phyloP scores from a whole-genome alignment of 2,329 filamentous ascomycete genomes.

The Orbilia blumenaviensis region DNA sequence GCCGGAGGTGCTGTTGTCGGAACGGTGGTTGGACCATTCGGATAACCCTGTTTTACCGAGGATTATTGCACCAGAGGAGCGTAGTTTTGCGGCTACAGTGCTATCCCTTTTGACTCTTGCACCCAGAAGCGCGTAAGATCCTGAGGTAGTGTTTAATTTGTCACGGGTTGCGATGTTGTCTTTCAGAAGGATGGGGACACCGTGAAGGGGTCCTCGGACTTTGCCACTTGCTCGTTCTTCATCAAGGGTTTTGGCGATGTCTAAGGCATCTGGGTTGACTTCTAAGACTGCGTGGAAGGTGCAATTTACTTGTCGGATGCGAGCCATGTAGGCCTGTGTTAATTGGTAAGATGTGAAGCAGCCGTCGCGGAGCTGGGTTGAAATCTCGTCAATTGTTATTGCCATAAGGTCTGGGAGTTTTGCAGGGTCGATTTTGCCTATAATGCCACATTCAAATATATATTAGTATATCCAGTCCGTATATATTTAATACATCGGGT shows the following conservation, averaged over 20 bases:
- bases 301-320: slow-evolving; percentile 60
- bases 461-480: background rate
- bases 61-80: slow-evolving; percentile 70
- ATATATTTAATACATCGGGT: background rate
- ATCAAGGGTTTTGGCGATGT: slow-evolving; percentile 61
- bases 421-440: slow-evolving; percentile 12
- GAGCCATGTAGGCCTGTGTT: slow-evolving; percentile 58
- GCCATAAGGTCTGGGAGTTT: slow-evolving; percentile 34
- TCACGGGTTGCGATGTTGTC: slow-evolving; percentile 73
- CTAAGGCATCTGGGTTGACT: slow-evolving; percentile 61
- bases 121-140: slow-evolving; percentile 71
- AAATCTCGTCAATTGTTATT: slow-evolving; percentile 43
- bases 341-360: slow-evolving; percentile 40
- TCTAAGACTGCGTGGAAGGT: slow-evolving; percentile 60
- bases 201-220: slow-evolving; percentile 66
- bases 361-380: slow-evolving; percentile 3
- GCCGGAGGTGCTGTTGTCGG: slow-evolving; percentile 68
- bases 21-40: slow-evolving; percentile 73
- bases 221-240: slow-evolving; percentile 55
- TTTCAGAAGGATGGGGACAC: slow-evolving; percentile 73
- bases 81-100: slow-evolving; percentile 69
- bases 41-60: slow-evolving; percentile 73
- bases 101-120: slow-evolving; percentile 68
- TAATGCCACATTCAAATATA: too few relatives aligned
- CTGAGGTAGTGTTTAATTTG: slow-evolving; percentile 71